Evolutionary conservation across 306 rosid genomes (phyloP).

Genomic region (Boehmeria nivea): DNA sequence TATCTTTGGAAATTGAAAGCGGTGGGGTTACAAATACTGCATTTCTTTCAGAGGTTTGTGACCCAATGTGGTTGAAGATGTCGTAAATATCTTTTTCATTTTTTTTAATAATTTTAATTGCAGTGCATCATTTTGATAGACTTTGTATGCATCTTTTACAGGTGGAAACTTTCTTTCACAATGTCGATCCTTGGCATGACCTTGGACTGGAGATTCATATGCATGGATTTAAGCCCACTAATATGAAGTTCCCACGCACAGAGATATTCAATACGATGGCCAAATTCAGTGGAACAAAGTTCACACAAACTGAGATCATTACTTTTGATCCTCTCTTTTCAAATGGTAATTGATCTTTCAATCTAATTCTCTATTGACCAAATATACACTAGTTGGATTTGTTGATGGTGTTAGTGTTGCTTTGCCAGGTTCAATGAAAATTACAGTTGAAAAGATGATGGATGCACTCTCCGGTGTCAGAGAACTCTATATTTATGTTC

Average conservation of each 20-base stretch:
- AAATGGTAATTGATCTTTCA: slow-evolving; percentile 31
- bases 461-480: slow-evolving; percentile 83
- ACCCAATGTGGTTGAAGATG: slow-evolving; percentile 10
- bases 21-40: slow-evolving; percentile 62
- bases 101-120: not conserved
- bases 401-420: slow-evolving; percentile 22
- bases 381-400: slow-evolving; percentile 10
- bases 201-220: slow-evolving; percentile 62
- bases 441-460: slow-evolving; percentile 74
- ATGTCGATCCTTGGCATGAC: slow-evolving; percentile 90
- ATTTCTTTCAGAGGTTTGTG: slow-evolving; percentile 76
- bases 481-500: slow-evolving; percentile 69
- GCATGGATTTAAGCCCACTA: slow-evolving; percentile 54
- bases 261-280: slow-evolving; percentile 72
- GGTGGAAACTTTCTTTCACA: slow-evolving; percentile 75
- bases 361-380: too few relatives aligned
- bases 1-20: slow-evolving; percentile 58
- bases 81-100: slow-evolving; percentile 9
- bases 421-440: slow-evolving; percentile 53
- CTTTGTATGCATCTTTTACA: slow-evolving; percentile 21
- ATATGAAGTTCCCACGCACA: slow-evolving; percentile 68
- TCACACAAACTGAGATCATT: slow-evolving; percentile 59
- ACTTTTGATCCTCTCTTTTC: slow-evolving; percentile 43
- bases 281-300: slow-evolving; percentile 68
- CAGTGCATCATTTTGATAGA: not conserved